phyloP scores from a whole-genome alignment of 2,329 filamentous ascomycete species.

The Elsinoe ampelina region DNA sequence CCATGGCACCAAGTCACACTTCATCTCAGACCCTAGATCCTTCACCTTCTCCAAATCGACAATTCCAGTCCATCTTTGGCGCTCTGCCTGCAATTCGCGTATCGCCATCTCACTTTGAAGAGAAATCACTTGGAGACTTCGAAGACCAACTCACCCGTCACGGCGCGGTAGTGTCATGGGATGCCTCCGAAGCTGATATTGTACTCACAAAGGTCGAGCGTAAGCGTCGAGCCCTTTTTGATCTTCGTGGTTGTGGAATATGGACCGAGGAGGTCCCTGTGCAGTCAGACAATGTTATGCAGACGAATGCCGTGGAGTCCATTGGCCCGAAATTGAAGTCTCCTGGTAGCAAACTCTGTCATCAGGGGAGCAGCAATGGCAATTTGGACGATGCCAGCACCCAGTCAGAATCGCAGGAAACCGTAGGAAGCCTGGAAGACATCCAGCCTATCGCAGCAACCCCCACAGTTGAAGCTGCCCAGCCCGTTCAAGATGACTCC shows the following conservation, averaged over 20 bases:
- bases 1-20: not conserved
- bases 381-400: conserved; percentile 26
- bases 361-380: not conserved
- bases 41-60: not conserved
- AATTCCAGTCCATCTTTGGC: conserved; percentile 27
- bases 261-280: conserved; percentile 42
- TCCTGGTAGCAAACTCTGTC: not conserved
- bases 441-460: not conserved
- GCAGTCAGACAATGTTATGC: conserved; percentile 27
- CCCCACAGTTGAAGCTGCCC: not conserved
- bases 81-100: conserved; percentile 60
- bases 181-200: conserved; percentile 61
- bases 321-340: conserved; percentile 17
- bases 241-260: conserved; percentile 61
- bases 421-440: not conserved
- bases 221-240: conserved; percentile 63
- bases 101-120: conserved; percentile 58
- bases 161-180: conserved; percentile 55
- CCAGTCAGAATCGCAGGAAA: conserved; percentile 27
- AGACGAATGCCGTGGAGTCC: conserved; percentile 8
- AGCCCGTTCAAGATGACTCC: not conserved
- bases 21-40: not conserved
- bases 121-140: conserved; percentile 53
- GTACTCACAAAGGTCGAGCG: conserved; percentile 65
- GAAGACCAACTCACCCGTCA: conserved; percentile 52